Evolutionary conservation across 2,329 filamentous ascomycete genomes (phyloP), one percentile per base, ranked within the genome.

Genomic region (Celoporthe dispersa): DNA sequence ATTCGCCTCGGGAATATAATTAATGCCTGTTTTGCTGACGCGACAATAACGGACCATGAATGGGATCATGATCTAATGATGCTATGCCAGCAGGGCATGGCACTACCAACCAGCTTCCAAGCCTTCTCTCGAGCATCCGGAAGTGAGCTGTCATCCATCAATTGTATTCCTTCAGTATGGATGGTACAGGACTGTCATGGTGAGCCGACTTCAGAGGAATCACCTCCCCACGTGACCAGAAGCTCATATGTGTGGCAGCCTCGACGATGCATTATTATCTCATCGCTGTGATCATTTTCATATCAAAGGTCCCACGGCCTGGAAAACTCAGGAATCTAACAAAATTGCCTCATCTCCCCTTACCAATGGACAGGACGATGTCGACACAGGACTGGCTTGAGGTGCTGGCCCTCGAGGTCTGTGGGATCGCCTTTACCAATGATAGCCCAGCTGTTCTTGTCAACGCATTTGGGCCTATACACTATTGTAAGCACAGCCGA

Each of bases 391-490:
- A 44, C 51, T 35, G 31, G 1, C 73, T 83, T 1, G 78, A 82
- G 14, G 65, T 68, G 0, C 75, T 79, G 19, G 81, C 82, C 0
- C 72, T 79, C 0, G 77, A 81, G 2, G 77, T 85, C 2, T 84
- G 82, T 67, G 82, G 82, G 1, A 77, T 84, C 16, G 81, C 83
- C 0, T 83, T 85, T 62, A 83, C 83, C 0, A 77, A 81, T n/a
- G 80, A 80, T 7, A 80, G 77, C 6, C 76, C 81, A 0, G 74
- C 83, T 0, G 82, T 84, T 2, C 75, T 84, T 6, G 81, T 86
- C 4, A 85, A 86, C 70, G 78, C 82, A 3, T 85, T 85, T 72
- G 84, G 84, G 0, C 83, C 84, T 19, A 83, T 85, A 37, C 77
- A 80, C 1, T 85, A 81, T 66, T 84, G 84, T 84, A 73, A 75